Base-by-base conservation (phyloP, 257 asterid species). In the Jacaranda mimosifolia region DNA sequence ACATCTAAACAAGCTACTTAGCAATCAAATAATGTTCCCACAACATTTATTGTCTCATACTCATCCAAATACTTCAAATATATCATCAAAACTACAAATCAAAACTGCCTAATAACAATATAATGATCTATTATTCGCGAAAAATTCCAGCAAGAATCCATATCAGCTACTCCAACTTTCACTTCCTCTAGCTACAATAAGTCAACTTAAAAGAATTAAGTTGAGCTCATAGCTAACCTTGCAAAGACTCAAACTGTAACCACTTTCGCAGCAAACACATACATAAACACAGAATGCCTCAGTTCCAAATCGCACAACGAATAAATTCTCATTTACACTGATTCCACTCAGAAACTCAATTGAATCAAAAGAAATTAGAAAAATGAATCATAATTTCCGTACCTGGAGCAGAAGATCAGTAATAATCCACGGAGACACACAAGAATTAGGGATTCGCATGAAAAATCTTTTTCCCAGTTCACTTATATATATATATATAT, bases 371-470 rank as follows among this genome's bases (percentile, higher is more conserved):
- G 11, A 63, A 49, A 70, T n/a, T 69, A 63, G 43, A 7, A 3
- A 0, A 26, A 10, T 3, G n/a, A 74, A 19, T 51, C 72, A 46
- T 12, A 59, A 48, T 38, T 3, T 63, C 6, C 15, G n/a, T 48
- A 63, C 78, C 70, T 45, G 78, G 53, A 70, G 52, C 40, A 51
- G 76, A 76, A 58, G 57, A 46, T 64, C 19, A 75, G 70, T 53
- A 15, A 65, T 21, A 68, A 21, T 49, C 53, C 21, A 76, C 19
- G 56, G 26, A 58, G 9, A 49, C 68, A 38, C 66, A 18, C 66
- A 42, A 72, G 3, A 60, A 73, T 32, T 58, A 49, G 68, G 71
- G 69, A 17, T 32, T 26, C 7, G 14, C 39, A 13, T 4, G 12
- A 9, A 58, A 19, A 39, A 39, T 19, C 6, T 68, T n/a, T n/a